These are phyloP conservation scores for Ulota crispa DNA, from an alignment of 225 moss, liverwort and hornwort species.

Conservation along the genomic window DNA sequence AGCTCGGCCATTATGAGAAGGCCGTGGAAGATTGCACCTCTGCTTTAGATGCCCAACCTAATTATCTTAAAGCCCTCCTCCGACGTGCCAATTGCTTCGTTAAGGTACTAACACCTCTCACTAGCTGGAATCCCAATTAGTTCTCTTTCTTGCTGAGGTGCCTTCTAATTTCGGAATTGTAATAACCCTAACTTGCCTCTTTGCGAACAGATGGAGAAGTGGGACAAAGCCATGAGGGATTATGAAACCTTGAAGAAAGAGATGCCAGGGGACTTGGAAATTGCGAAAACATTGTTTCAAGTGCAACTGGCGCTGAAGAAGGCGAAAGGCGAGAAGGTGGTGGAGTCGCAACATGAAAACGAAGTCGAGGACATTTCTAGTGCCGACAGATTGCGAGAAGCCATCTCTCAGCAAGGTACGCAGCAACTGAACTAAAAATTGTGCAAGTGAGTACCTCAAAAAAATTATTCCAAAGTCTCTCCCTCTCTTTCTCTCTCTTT, in stretches of 20 bases:
- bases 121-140: background rate
- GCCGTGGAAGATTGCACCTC: slow-evolving; percentile 94
- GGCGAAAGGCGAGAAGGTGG: slow-evolving; percentile 72
- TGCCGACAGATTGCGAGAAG: slow-evolving; percentile 76
- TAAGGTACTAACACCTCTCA: slow-evolving; percentile 54
- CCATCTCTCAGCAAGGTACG: slow-evolving; percentile 79
- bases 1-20: slow-evolving; percentile 92
- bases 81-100: slow-evolving; percentile 80
- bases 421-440: background rate
- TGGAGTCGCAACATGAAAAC: slow-evolving; percentile 66
- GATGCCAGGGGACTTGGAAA: slow-evolving; percentile 78
- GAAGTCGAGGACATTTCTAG: slow-evolving; percentile 65
- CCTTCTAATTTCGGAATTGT: too few relatives aligned
- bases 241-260: slow-evolving; percentile 78
- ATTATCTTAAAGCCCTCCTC: slow-evolving; percentile 81
- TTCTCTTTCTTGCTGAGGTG: background rate
- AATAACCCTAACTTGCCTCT: background rate
- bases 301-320: slow-evolving; percentile 84
- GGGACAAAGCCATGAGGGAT: slow-evolving; percentile 82
- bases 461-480: too few relatives aligned
- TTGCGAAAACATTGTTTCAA: slow-evolving; percentile 70
- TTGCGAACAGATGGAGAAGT: slow-evolving; percentile 75
- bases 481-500: too few relatives aligned
- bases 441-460: background rate
- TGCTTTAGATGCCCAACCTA: slow-evolving; percentile 91